Evolutionary conservation across 108 stramenopile genomes (phyloP).

Genomic region (Seminavis robusta): DNA sequence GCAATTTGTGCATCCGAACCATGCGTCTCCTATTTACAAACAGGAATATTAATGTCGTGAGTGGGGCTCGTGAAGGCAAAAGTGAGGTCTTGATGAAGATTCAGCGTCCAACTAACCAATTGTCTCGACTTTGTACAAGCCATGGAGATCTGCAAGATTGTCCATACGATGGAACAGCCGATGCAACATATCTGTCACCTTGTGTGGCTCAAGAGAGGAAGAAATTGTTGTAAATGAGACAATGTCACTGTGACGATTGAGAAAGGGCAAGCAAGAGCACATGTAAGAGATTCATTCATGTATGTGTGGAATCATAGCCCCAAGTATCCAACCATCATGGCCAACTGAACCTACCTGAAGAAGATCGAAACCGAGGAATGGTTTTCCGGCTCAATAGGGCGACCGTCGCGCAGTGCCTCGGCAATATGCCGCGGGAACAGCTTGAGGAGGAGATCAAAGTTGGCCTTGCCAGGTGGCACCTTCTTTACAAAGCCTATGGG

Average conservation of each 20-base stretch:
- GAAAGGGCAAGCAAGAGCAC: too few species aligned
- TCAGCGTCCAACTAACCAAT: conserved; percentile 64
- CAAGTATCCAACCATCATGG: too few species aligned
- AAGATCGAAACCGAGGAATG: conserved; percentile 46
- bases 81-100: conserved; percentile 15
- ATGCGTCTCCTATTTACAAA: too few species aligned
- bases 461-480: too few species aligned
- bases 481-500: too few species aligned
- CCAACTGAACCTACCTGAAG: conserved; percentile 64
- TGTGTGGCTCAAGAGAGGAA: conserved; percentile 33
- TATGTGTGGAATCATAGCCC: too few species aligned
- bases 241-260: too few species aligned
- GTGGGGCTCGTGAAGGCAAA: too few species aligned
- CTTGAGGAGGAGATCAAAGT: conserved; percentile 13
- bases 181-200: conserved; percentile 61
- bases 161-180: conserved; percentile 60
- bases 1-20: conserved; percentile 1
- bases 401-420: conserved; percentile 32
- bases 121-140: conserved; percentile 71
- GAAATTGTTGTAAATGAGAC: conserved; percentile 68
- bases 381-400: conserved; percentile 43
- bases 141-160: conserved; percentile 48
- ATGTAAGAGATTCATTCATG: too few species aligned
- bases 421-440: conserved; percentile 43
- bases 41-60: conserved; percentile 10